Percentiles rank a stretch among this genome's conserved stretches.
Conservation (phyloP, 75 land plant species). For the Sequoiadendron giganteum region DNA sequence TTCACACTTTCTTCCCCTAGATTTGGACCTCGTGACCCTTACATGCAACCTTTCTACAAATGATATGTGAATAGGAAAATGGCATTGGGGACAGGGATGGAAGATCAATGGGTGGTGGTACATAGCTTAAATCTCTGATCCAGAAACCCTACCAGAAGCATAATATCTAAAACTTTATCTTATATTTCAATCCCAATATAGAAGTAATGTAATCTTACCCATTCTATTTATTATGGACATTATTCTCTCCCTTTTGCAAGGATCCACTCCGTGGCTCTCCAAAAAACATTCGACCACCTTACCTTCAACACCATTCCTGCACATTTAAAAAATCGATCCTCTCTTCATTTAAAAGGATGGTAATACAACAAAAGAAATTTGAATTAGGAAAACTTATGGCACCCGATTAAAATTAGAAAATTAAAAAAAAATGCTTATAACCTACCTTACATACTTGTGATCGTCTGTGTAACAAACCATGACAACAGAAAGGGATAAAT, state of each 20-base stretch:
- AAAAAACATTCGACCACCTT: slow-evolving; percentile 69
- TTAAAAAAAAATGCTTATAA: neutral
- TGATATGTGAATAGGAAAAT: neutral
- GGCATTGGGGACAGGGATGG: too few species aligned
- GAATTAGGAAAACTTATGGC: neutral
- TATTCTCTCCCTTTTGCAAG: slow-evolving; percentile 40
- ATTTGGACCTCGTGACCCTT: neutral
- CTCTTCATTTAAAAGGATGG: slow-evolving; percentile 17
- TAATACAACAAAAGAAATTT: neutral
- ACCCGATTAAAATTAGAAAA: neutral
- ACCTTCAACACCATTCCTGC: slow-evolving; percentile 25
- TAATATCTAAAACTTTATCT: neutral
- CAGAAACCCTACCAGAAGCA: neutral
- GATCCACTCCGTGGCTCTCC: slow-evolving; percentile 59
- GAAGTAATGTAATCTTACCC: slow-evolving; percentile 46
- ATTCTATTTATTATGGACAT: slow-evolving; percentile 64
- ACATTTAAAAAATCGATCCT: slow-evolving; percentile 18
- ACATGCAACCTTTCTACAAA: neutral
- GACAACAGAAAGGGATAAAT: neutral
- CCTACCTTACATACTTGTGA: slow-evolving; percentile 82
- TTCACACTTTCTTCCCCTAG: neutral
- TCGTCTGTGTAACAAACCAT: slow-evolving; percentile 61
- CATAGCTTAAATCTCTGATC: neutral
- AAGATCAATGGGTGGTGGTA: neutral
- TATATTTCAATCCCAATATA: neutral